Evolutionary conservation across 768 basidiomycete genomes (phyloP), one percentile per base, ranked within the genome.

Genomic region (Tulasnella sp.): DNA sequence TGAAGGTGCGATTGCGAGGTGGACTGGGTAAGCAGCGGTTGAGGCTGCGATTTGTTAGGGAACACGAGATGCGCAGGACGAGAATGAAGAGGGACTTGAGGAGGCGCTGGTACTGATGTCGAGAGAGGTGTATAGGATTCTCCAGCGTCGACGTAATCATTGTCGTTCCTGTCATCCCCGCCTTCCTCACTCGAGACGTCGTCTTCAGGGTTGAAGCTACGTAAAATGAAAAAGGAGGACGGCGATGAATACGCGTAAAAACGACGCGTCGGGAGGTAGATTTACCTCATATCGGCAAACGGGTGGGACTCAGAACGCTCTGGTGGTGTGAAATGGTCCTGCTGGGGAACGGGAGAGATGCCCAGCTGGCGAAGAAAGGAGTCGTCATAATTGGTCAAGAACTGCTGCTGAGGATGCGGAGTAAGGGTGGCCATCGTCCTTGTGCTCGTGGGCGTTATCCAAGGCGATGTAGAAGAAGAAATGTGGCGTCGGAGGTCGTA

Each of bases 151-250:
- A 9, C 41, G 55, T 56, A 56, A 24, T 56, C 55, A 26, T 49
- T 30, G 47, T 49, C 32, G 45, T 30, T 29, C 32, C 34, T 17
- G 3, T 59, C 58, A 8, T 51, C 48, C 19, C 11, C 47, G n/a
- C 38, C 53, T 19, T 48, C 56, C 21, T 47, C 56, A 29, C 48
- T 45, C 24, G 26, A 11, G 26, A 49, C 23, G 49, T 59, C 58
- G 19, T 59, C 58, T 26, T 59, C 58, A 29, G 45, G 48, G 34
- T 59, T 42, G 34, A 32, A 51, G 24, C 58, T 59, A 49, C 47
- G 47, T 47, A 48, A 29, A 48, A 30, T 47, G n/a, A 29, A 48
- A 29, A n/a, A 48, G 19, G 34, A 32, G 29, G 34, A 26, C 19
- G 13, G 4, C 13, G 8, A n/a, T 29, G 19, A 52, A 52, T 5